Conservation (phyloP, 2,329 filamentous ascomycete genomes). For the Trichoderma oligosporum region DNA sequence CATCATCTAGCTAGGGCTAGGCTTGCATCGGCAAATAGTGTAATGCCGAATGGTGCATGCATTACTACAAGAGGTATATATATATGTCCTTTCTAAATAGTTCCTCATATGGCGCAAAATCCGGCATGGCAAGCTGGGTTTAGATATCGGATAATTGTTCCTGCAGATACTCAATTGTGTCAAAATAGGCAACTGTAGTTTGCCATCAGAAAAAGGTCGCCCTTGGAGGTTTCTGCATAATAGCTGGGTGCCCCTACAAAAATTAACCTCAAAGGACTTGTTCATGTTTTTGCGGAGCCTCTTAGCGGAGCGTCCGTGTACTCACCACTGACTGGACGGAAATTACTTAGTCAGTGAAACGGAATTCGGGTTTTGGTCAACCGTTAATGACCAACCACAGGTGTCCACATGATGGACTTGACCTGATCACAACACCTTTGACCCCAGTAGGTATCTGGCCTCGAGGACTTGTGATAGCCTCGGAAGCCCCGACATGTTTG, state of each 20-base stretch:
- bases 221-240: too few species aligned
- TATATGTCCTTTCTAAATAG: too few species aligned
- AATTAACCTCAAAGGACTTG: not conserved
- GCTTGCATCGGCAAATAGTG: too few species aligned
- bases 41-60: too few species aligned
- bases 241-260: not conserved
- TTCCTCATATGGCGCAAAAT: too few species aligned
- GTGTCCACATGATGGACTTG: slow-evolving; percentile 2
- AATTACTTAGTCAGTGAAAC: not conserved
- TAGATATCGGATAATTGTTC: too few species aligned
- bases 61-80: too few species aligned
- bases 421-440: slow-evolving; percentile 9
- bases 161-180: not conserved
- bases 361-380: too few species aligned
- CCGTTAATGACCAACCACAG: not conserved
- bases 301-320: not conserved
- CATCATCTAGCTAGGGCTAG: too few species aligned
- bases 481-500: not conserved
- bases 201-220: not conserved
- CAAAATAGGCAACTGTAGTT: not conserved
- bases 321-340: not conserved
- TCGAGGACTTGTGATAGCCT: not conserved
- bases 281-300: slow-evolving; percentile 1
- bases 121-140: too few species aligned
- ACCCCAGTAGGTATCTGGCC: not conserved